A percentile compares a stretch with the other conserved stretches of the same genome.
Conservation (phyloP, 768 basidiomycete genomes). For the Amylocystis lapponica region DNA sequence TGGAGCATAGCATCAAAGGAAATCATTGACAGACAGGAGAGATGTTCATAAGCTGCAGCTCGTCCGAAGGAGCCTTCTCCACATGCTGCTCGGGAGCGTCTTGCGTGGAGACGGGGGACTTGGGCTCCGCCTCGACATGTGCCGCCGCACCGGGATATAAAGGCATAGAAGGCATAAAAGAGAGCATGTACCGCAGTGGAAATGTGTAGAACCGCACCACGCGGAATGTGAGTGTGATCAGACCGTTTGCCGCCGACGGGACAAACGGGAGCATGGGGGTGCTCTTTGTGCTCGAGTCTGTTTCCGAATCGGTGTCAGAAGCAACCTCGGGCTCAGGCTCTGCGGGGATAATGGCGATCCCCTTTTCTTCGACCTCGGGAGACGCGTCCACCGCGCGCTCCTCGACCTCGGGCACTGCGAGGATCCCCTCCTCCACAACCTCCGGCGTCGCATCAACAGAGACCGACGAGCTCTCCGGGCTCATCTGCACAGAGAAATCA, state of each 20-base stretch:
- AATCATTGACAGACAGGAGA: slow-evolving; percentile 48
- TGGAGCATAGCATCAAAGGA: slow-evolving; percentile 25
- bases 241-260: slow-evolving; percentile 20
- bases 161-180: slow-evolving; percentile 16
- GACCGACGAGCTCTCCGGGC: slow-evolving; percentile 32
- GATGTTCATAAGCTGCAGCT: slow-evolving; percentile 19
- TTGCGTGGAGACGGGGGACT: slow-evolving; percentile 6
- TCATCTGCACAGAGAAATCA: slow-evolving; percentile 35
- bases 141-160: slow-evolving; percentile 4
- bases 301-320: too few relatives aligned
- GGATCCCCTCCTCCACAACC: slow-evolving; percentile 39
- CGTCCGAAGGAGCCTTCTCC: slow-evolving; percentile 1
- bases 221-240: slow-evolving; percentile 25
- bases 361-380: slow-evolving; percentile 20
- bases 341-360: slow-evolving; percentile 12
- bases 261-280: slow-evolving; percentile 18
- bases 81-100: slow-evolving; percentile 12
- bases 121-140: slow-evolving; percentile 5
- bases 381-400: slow-evolving; percentile 28
- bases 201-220: slow-evolving; percentile 27
- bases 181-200: slow-evolving; percentile 29
- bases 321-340: too few relatives aligned
- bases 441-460: slow-evolving; percentile 51
- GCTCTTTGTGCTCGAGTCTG: slow-evolving; percentile 5
- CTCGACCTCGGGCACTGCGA: slow-evolving; percentile 32